Evolutionary conservation across 345 rosid genomes (phyloP).

Genomic region (Cardiospermum halicacabum): DNA sequence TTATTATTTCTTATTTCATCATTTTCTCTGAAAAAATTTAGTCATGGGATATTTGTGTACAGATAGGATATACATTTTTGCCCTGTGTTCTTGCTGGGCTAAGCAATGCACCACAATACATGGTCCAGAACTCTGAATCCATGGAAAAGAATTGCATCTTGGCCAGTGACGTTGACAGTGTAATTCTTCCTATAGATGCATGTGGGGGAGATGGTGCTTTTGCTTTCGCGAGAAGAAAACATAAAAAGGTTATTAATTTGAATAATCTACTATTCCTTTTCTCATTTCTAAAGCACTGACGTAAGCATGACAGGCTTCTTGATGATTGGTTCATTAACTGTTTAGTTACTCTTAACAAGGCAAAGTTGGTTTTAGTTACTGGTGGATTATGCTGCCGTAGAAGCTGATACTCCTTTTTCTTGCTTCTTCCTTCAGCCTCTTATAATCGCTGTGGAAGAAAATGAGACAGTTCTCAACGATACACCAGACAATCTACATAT

Average conservation of each 20-base stretch:
- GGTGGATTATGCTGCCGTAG: neutral
- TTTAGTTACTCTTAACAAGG: neutral
- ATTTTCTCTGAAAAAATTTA: neutral
- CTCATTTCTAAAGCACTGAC: neutral
- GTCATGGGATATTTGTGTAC: neutral
- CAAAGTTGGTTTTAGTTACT: constrained; percentile 1
- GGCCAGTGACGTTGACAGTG: constrained; percentile 50
- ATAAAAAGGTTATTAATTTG: constrained; percentile 27
- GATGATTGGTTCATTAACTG: neutral
- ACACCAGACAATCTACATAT: constrained; percentile 57
- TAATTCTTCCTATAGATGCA: constrained; percentile 48
- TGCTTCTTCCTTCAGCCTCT: constrained; percentile 29
- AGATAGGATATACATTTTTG: constrained; percentile 59
- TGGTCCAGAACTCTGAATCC: constrained; percentile 27
- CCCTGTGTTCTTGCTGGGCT: constrained; percentile 65
- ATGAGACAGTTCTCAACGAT: constrained; percentile 49
- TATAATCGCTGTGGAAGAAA: constrained; percentile 56
- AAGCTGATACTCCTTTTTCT: neutral
- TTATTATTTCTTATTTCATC: neutral
- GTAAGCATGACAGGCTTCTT: neutral
- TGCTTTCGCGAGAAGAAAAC: constrained; percentile 47
- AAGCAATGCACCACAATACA: constrained; percentile 51
- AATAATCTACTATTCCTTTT: neutral
- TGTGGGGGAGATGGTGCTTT: constrained; percentile 60
- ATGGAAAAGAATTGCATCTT: constrained; percentile 32